These are phyloP conservation scores for Salix exigua DNA, from an alignment of 345 rosid genomes.

Conservation along the genomic window DNA sequence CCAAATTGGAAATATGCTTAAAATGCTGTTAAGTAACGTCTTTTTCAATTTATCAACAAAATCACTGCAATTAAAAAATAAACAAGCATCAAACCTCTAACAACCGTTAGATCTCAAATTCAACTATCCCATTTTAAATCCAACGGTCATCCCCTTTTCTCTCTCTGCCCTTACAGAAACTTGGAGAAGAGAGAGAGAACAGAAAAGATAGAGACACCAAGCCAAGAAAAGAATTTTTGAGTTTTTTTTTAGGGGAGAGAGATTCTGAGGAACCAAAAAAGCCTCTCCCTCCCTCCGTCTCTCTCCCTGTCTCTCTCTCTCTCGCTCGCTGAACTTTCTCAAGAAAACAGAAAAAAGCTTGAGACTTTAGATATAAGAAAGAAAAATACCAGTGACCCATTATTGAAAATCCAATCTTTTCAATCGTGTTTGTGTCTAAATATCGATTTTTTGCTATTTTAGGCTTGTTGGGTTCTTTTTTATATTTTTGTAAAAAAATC, in stretches of 20 bases:
- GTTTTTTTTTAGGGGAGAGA: background rate
- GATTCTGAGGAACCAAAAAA: background rate
- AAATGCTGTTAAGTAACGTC: background rate
- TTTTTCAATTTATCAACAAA: background rate
- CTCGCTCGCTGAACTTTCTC: background rate
- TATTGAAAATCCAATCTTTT: background rate
- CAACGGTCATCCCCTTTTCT: conserved; percentile 3
- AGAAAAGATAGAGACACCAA: background rate
- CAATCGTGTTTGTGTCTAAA: background rate
- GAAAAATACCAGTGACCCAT: background rate
- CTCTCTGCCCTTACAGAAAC: background rate
- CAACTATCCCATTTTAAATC: background rate
- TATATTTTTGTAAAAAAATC: background rate
- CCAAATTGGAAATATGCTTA: background rate
- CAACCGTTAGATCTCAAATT: background rate
- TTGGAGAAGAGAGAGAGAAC: background rate
- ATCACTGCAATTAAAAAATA: background rate
- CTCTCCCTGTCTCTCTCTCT: background rate
- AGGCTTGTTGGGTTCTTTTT: background rate
- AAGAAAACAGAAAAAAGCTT: background rate
- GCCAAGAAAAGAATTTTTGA: conserved; percentile 2
- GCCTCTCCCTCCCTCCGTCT: background rate
- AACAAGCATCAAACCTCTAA: background rate
- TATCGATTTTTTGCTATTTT: background rate
- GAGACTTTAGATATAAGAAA: background rate